Base-by-base conservation (phyloP, 768 basidiomycete genomes). In the Kwoniella mangroviensis region DNA sequence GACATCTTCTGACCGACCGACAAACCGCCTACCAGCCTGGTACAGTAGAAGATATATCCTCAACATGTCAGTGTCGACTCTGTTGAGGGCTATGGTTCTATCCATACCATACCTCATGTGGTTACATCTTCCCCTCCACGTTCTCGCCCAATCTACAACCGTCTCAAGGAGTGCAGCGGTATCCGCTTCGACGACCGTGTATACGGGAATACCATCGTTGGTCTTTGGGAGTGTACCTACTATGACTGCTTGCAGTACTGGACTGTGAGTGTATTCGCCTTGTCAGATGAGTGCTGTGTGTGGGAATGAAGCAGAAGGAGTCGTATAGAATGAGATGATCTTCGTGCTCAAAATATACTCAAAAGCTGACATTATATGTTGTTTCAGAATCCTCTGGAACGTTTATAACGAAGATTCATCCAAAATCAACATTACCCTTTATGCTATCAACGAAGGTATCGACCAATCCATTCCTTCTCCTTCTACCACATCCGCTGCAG, bases 371-470 rank as follows among this genome's bases (percentile, higher is more conserved):
- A 34, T 34, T 34, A 34, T 34, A 34, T 34, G 6, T 7, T 34
- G n/a, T 7, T 24, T 51, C 19, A 70, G 69, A 13, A 65, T 70
- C 51, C 43, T 65, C 12, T 70, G 49, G 28, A 51, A 60, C 12
- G 34, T 65, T 13, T 65, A 59, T 51, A 57, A 57, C 57, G 69
- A 65, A 52, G 69, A 70, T 40, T 40, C 69, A 21, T 65, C 63
- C 5, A 60, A 65, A 49, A 58, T 65, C 51, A 70, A 70, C 52
- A 60, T 70, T 58, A 65, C 63, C 41, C 69, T 70, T 22, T 70
- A 70, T 52, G 69, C 59, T 12, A 42, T 70, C n/a, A 70, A 70
- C 49, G 64, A 55, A n/a, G 69, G 69, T 21, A 34, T 70, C n/a
- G 69, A 70, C 53, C 69, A 70, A 57, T 42, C 69, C 2, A 59